Evolutionary conservation across 441 rosid species (phyloP).

Genomic region (Erodium chrysanthum): DNA sequence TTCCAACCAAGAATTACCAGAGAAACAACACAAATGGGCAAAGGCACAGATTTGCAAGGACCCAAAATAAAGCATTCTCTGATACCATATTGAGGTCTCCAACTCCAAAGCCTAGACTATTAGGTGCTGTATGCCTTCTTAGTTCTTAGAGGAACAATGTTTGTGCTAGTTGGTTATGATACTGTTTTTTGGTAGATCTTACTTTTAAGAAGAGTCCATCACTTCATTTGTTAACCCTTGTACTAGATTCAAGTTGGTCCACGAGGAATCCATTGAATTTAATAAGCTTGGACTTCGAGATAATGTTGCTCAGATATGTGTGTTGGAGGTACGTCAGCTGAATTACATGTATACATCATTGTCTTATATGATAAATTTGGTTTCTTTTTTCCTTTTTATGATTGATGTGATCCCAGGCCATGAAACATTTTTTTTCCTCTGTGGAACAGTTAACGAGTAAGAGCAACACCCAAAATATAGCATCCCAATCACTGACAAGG

Average conservation of each 20-base stretch:
- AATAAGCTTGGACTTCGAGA: conserved; percentile 77
- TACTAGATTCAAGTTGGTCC: conserved; percentile 68
- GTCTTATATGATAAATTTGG: conserved; percentile 6
- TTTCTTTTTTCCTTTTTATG: neutral
- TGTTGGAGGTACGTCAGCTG: conserved; percentile 53
- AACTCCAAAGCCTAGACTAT: no score
- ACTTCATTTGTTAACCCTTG: conserved; percentile 19
- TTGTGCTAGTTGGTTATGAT: no score
- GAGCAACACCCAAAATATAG: conserved; percentile 24
- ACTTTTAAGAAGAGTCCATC: neutral
- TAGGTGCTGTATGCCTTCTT: no score
- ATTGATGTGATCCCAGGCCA: neutral
- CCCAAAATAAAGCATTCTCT: no score
- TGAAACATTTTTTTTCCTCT: conserved; percentile 12
- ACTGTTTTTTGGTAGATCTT: no score
- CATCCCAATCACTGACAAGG: conserved; percentile 36
- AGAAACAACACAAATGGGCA: no score
- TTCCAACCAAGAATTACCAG: no score
- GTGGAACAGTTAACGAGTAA: conserved; percentile 34
- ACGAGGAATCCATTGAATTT: conserved; percentile 72
- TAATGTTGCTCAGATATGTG: conserved; percentile 96
- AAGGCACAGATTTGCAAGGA: no score
- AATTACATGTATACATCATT: conserved; percentile 5
- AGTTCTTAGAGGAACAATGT: no score
- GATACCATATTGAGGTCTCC: no score